phyloP scores from a whole-genome alignment of 2,329 filamentous ascomycete species.

The Trichothecium sympodiale region DNA sequence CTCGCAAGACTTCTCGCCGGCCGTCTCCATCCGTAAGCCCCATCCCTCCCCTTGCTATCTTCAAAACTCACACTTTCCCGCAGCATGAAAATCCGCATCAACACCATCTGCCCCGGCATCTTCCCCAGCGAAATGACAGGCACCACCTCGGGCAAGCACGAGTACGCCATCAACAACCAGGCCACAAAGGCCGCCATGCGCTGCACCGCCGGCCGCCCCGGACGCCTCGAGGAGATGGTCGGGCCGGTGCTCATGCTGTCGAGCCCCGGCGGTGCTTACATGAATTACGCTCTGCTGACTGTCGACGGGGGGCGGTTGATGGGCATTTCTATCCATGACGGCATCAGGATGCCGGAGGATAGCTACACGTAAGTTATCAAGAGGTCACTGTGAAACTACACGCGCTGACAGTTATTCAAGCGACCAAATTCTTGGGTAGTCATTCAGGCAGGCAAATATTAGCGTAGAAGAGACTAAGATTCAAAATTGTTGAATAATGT shows the following conservation, averaged over 20 bases:
- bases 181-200: slow-evolving; percentile 13
- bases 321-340: slow-evolving; percentile 4
- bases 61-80: background rate
- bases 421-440: too few species aligned
- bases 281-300: slow-evolving; percentile 13
- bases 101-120: slow-evolving; percentile 13
- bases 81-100: slow-evolving; percentile 14
- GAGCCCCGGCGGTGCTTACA: slow-evolving; percentile 13
- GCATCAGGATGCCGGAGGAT: slow-evolving; percentile 4
- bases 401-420: too few species aligned
- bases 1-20: slow-evolving; percentile 10
- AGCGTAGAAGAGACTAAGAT: too few species aligned
- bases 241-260: slow-evolving; percentile 13
- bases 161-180: slow-evolving; percentile 9
- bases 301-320: slow-evolving; percentile 13
- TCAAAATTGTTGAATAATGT: background rate
- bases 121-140: slow-evolving; percentile 13
- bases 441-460: too few species aligned
- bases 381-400: too few species aligned
- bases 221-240: slow-evolving; percentile 14
- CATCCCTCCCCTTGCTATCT: background rate
- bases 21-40: slow-evolving; percentile 9
- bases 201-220: slow-evolving; percentile 13
- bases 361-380: slow-evolving; percentile 5
- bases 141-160: slow-evolving; percentile 9